A percentile compares a stretch with the other conserved stretches of the same genome.
phyloP scores from a whole-genome alignment of 202 grass and related monocot genomes.

The Miscanthus sacchariflorus region DNA sequence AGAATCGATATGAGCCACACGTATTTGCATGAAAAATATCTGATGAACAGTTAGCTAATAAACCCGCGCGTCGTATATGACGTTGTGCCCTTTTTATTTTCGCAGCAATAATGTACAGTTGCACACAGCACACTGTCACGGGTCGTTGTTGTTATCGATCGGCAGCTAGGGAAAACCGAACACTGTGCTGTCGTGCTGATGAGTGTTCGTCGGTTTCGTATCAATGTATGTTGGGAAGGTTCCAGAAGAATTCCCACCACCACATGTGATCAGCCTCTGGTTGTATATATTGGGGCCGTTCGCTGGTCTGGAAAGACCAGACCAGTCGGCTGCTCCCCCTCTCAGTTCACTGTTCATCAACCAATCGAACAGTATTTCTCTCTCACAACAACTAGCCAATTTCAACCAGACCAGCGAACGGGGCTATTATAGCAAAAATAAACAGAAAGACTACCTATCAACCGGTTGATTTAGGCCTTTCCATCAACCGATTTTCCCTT shows the following conservation, averaged over 20 bases:
- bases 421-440: too few relatives aligned
- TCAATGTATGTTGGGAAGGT: neutral
- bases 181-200: neutral
- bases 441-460: too few relatives aligned
- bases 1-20: too few relatives aligned
- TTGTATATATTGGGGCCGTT: neutral
- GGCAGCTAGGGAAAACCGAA: neutral
- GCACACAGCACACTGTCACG: constrained; percentile 31
- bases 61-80: neutral
- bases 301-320: too few relatives aligned
- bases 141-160: constrained; percentile 34
- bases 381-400: too few relatives aligned
- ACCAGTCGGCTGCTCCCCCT: too few relatives aligned
- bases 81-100: neutral
- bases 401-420: too few relatives aligned
- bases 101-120: neutral
- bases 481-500: too few relatives aligned
- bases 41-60: neutral
- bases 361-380: too few relatives aligned
- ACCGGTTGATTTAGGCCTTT: too few relatives aligned
- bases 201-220: neutral
- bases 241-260: neutral
- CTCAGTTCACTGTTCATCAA: too few relatives aligned
- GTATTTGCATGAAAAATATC: too few relatives aligned
- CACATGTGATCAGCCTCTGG: neutral